Conservation (phyloP, 768 basidiomycete species). For the Amanita pallidorosea region DNA sequence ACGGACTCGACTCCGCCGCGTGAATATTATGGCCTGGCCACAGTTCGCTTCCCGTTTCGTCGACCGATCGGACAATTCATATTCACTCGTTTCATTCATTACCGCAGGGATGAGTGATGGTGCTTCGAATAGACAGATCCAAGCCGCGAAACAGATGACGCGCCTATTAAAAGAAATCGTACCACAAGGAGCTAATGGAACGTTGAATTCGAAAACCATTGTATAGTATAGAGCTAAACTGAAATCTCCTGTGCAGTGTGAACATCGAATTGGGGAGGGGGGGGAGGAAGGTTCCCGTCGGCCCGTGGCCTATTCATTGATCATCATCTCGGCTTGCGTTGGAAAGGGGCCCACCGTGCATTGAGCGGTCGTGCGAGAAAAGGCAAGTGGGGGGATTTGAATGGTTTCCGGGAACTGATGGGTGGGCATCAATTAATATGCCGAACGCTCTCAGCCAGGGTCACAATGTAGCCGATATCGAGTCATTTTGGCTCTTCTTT, state of each 20-base stretch:
- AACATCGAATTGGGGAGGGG: background rate
- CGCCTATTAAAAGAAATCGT: background rate
- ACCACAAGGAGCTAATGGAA: background rate
- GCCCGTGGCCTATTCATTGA: background rate
- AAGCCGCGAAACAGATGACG: too few relatives aligned
- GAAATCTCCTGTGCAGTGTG: background rate
- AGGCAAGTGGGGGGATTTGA: background rate
- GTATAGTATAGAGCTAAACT: background rate
- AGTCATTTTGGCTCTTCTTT: too few relatives aligned
- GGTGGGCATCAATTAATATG: background rate
- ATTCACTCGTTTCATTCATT: too few relatives aligned
- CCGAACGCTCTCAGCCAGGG: background rate
- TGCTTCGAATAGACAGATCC: too few relatives aligned
- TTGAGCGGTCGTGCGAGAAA: background rate
- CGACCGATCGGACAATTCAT: background rate
- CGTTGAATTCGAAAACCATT: background rate
- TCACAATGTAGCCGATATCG: too few relatives aligned
- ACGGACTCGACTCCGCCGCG: background rate
- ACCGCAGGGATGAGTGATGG: too few relatives aligned
- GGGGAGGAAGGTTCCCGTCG: background rate
- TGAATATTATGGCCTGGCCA: background rate
- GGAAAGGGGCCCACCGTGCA: background rate
- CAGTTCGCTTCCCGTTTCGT: too few relatives aligned
- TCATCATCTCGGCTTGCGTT: background rate
- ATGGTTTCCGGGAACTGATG: background rate